A percentile compares a stretch with the other conserved stretches of the same genome.
These are phyloP conservation scores for Rhypophila decipiens DNA, from an alignment of 495 filamentous ascomycete genomes.

Conservation along the genomic window DNA sequence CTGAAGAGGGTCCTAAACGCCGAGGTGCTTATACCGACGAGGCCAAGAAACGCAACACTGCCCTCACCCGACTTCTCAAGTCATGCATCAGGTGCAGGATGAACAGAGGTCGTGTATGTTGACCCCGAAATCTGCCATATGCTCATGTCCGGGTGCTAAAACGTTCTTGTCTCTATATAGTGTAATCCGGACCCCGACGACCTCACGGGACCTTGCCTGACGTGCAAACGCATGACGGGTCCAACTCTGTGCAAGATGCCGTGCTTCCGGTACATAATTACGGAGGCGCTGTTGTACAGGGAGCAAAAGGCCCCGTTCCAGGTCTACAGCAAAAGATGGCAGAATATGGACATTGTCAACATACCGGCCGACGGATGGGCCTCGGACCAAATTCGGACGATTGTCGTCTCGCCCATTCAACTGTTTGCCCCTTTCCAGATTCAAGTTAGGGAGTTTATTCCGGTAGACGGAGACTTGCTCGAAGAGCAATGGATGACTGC, in stretches of 20 bases:
- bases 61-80: conserved; percentile 19
- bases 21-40: conserved; percentile 19
- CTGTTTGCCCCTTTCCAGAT: conserved; percentile 13
- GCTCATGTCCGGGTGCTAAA: no score
- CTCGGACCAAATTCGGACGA: conserved; percentile 7
- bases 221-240: conserved; percentile 18
- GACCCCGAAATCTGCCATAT: background rate
- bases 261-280: conserved; percentile 23
- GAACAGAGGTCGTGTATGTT: conserved; percentile 18
- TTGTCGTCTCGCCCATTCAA: conserved; percentile 12
- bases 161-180: no score
- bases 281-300: conserved; percentile 20
- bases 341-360: conserved; percentile 22
- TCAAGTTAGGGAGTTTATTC: conserved; percentile 16
- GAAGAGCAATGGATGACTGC: conserved; percentile 18
- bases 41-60: conserved; percentile 17
- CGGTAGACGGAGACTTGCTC: conserved; percentile 16
- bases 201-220: conserved; percentile 16
- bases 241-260: conserved; percentile 22
- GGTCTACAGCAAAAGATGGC: conserved; percentile 16
- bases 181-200: conserved; percentile 17
- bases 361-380: conserved; percentile 17
- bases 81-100: conserved; percentile 25
- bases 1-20: conserved; percentile 9
- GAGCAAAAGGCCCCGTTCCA: conserved; percentile 19